Evolutionary conservation across 257 asterid genomes (phyloP).

Genomic region (Knoxia roxburghii): DNA sequence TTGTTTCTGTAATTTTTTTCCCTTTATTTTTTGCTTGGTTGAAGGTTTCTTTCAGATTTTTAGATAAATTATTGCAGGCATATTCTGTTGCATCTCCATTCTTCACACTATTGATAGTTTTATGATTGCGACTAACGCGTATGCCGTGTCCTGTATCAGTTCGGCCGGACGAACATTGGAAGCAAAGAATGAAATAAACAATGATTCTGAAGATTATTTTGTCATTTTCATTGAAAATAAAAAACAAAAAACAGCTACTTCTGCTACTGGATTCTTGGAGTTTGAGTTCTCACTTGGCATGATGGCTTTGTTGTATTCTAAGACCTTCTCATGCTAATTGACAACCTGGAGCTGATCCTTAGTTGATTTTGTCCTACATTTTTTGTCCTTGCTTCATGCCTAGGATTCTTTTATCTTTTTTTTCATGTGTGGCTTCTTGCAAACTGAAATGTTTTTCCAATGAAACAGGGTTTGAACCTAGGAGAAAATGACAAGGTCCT

Average conservation of each 20-base stretch:
- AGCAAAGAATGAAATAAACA: neutral
- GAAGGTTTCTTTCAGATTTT: neutral
- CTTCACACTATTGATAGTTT: neutral
- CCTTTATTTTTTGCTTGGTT: neutral
- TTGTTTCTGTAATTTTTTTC: slow-evolving; percentile 6
- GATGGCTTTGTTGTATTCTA: slow-evolving; percentile 6
- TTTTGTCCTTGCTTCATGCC: slow-evolving; percentile 6
- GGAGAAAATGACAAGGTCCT: slow-evolving; percentile 39
- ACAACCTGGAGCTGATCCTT: neutral
- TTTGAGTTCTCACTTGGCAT: too few species aligned
- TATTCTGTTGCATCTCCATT: neutral
- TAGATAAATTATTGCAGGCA: slow-evolving; percentile 1
- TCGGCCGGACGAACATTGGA: neutral
- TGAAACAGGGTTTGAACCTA: slow-evolving; percentile 37
- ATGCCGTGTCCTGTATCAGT: neutral
- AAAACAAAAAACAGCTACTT: slow-evolving; percentile 1
- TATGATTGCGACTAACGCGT: neutral
- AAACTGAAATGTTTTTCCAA: neutral
- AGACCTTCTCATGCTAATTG: neutral
- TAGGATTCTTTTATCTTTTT: neutral
- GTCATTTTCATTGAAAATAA: neutral
- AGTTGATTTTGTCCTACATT: slow-evolving; percentile 4
- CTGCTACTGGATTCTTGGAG: slow-evolving; percentile 4
- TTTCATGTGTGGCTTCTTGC: neutral
- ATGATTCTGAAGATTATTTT: slow-evolving; percentile 3